Evolutionary conservation across 2,329 filamentous ascomycete species (phyloP), one percentile per base, ranked within the genome.

Genomic region (Huntiella moniliformis): DNA sequence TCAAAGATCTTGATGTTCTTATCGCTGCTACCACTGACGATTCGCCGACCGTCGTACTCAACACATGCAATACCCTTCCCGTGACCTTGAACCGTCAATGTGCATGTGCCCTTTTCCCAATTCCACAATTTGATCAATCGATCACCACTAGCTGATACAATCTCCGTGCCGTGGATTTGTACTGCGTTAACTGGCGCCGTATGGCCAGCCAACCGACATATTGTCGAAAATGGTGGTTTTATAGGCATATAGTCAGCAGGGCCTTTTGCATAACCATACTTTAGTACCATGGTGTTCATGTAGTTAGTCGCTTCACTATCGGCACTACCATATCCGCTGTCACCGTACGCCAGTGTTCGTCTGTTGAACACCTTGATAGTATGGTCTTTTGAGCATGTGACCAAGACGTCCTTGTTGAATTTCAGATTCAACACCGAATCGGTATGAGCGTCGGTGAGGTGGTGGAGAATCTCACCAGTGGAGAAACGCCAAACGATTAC

Each of bases 371-470:
- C 78, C 61, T 95, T 95, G 67, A 98, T 94, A 0, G 81, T 81
- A 60, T 87, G 92, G 61, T 98, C 91, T 60, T 98, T 98, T 42
- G 88, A 96, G 56, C 91, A 96, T 0, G 91, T 98, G 10, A 96
- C 85, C 3, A 98, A 69, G 51, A 92, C 92, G 6, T 84, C 75
- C 53, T 84, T 79, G 57, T 96, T 87, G 53, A 96, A 98, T 51
- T 83, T 76, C 47, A 98, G 76, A 56, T 96, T 96, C 12, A 98
- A 67, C 0, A 98, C 87, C 0, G 88, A 94, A 60, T 98, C 91
- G 28, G 70, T 67, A 58, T 98, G 91, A 0, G 88, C 88, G 38
- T 74, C 69, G 1, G 68, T 68, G 31, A 96, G 73, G 48, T 77
- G 77, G 55, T 87, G 82, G 10, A 96, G 62, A 33, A 84, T 73